Percentiles rank a stretch among this genome's conserved stretches.
These are phyloP conservation scores for Botryotinia calthae DNA, from an alignment of 2,329 filamentous ascomycete genomes.

Conservation along the genomic window DNA sequence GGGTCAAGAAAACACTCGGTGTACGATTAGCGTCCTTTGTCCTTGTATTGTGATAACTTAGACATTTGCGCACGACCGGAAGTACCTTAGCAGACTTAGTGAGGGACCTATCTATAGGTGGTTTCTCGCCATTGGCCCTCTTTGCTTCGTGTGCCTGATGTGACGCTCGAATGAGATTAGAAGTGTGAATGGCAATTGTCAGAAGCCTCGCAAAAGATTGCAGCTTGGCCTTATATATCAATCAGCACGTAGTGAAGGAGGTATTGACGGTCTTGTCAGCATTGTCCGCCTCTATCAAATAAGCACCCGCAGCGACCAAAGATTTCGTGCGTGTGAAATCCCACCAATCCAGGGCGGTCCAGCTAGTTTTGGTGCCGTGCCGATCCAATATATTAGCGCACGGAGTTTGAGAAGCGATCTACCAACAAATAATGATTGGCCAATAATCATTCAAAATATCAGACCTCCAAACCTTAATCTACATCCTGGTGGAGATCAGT, in stretches of 20 bases:
- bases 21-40: neutral
- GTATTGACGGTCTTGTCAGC: too few relatives aligned
- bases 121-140: neutral
- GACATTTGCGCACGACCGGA: conserved; percentile 10
- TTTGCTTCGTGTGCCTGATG: neutral
- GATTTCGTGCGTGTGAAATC: neutral
- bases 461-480: conserved; percentile 1
- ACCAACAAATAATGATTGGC: neutral
- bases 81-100: neutral
- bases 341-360: neutral
- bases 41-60: neutral
- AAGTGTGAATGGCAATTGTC: neutral
- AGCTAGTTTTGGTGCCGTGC: neutral
- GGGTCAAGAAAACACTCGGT: neutral
- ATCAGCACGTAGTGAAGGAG: neutral
- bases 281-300: neutral
- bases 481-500: conserved; percentile 6
- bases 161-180: neutral
- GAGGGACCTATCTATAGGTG: neutral
- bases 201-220: neutral
- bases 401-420: neutral
- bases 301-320: neutral
- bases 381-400: neutral
- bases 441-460: neutral
- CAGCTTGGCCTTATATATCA: neutral